Evolutionary conservation across 2,329 filamentous ascomycete species (phyloP).

Genomic region (Nothomitra cinnamomea): DNA sequence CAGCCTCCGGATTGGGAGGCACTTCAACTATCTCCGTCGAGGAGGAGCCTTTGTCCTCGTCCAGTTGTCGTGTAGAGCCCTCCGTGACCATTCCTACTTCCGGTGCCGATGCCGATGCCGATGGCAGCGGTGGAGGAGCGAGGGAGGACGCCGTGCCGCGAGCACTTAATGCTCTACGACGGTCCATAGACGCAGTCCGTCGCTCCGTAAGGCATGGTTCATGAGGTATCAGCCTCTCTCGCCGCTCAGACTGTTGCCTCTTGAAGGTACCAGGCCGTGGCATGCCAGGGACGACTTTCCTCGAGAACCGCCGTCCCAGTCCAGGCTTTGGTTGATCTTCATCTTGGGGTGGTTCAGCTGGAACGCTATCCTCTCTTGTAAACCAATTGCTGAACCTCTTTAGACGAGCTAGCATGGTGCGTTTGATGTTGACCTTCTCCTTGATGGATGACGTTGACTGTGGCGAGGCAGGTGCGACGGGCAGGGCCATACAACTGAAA

Average conservation of each 20-base stretch:
- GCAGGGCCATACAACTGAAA: constrained; percentile 3
- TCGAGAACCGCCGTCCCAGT: constrained; percentile 16
- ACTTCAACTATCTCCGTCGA: not conserved
- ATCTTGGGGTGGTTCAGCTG: not conserved
- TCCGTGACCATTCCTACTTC: not conserved
- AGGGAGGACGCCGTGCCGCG: constrained; percentile 23
- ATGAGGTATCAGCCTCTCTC: constrained; percentile 53
- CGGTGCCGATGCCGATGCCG: not conserved
- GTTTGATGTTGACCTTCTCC: constrained; percentile 3
- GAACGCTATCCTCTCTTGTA: not conserved
- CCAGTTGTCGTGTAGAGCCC: not conserved
- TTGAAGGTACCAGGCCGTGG: constrained; percentile 65
- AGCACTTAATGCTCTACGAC: constrained; percentile 24
- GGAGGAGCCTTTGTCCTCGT: not conserved
- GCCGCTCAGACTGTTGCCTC: constrained; percentile 64
- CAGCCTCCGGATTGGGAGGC: not conserved
- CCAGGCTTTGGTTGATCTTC: constrained; percentile 1
- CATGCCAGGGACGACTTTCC: constrained; percentile 59
- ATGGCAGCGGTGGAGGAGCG: constrained; percentile 2
- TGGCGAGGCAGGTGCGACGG: not conserved
- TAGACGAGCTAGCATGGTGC: constrained; percentile 2
- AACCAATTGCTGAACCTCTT: constrained; percentile 6
- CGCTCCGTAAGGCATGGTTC: constrained; percentile 48
- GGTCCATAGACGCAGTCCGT: constrained; percentile 51
- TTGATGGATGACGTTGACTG: constrained; percentile 1